These are phyloP conservation scores for Solanum commersonii DNA, from an alignment of 257 asterid genomes.

Conservation along the genomic window DNA sequence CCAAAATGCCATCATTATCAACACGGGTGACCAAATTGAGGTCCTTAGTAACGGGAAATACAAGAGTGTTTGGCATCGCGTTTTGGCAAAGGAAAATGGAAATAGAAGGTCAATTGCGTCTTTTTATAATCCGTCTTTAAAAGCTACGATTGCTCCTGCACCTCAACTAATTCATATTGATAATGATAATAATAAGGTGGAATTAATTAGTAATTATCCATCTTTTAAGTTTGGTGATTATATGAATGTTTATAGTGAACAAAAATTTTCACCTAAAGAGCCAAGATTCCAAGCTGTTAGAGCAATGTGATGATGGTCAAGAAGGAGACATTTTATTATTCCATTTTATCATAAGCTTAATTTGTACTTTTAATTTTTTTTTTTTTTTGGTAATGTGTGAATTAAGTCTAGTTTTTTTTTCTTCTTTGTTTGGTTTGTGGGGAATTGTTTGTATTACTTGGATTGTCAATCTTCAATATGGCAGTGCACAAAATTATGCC, in stretches of 20 bases:
- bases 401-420: neutral
- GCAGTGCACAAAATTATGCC: neutral
- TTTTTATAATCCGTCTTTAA: constrained; percentile 63
- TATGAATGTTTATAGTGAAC: constrained; percentile 59
- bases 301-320: constrained; percentile 21
- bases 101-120: constrained; percentile 72
- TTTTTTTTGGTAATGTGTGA: neutral
- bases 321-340: neutral
- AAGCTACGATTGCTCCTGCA: constrained; percentile 69
- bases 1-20: constrained; percentile 54
- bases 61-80: constrained; percentile 87
- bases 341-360: neutral
- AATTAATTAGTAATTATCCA: constrained; percentile 31
- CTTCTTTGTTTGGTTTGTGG: neutral
- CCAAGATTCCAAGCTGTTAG: constrained; percentile 73
- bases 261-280: constrained; percentile 72
- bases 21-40: constrained; percentile 78
- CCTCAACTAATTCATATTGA: neutral
- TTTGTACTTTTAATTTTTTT: neutral
- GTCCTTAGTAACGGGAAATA: constrained; percentile 73
- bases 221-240: constrained; percentile 68
- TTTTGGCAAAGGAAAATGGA: constrained; percentile 37
- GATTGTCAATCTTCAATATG: neutral
- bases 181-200: neutral
- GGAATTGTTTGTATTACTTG: neutral